Percentiles rank a stretch among this genome's conserved stretches.
Conservation (phyloP, 352 stramenopile genomes). For the Thalassiosira mediterranea region DNA sequence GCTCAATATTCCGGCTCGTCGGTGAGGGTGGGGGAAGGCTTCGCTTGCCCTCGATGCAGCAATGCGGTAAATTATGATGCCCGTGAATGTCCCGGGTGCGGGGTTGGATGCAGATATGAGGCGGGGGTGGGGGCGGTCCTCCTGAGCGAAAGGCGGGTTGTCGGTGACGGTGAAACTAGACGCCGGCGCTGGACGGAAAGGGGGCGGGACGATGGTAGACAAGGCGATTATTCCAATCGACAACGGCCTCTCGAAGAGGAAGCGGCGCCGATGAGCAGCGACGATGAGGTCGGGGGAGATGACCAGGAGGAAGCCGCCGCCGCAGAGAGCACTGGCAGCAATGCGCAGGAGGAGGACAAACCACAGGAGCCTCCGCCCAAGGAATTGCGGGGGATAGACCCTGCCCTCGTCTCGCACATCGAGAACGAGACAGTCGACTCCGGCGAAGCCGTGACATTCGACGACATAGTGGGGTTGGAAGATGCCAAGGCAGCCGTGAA, state of each 20-base stretch:
- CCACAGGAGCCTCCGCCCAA: too few species aligned
- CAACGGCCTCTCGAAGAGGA: too few species aligned
- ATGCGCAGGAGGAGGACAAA: too few species aligned
- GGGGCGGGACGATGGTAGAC: too few species aligned
- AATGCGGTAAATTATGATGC: neutral
- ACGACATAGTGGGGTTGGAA: constrained; percentile 97
- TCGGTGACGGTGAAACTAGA: neutral
- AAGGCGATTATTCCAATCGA: too few species aligned
- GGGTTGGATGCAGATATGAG: constrained; percentile 12
- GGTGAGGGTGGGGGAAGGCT: constrained; percentile 1
- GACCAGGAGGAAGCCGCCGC: neutral
- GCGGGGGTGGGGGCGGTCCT: constrained; percentile 13
- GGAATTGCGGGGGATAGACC: too few species aligned
- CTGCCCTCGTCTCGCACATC: too few species aligned
- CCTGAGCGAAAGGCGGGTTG: constrained; percentile 2
- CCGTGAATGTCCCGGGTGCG: neutral
- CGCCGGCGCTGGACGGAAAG: too few species aligned
- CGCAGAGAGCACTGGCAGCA: neutral
- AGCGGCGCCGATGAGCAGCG: neutral
- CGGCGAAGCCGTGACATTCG: constrained; percentile 92
- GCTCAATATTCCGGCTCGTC: neutral
- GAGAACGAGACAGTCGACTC: constrained; percentile 96
- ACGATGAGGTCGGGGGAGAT: neutral
- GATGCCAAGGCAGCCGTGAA: constrained; percentile 97
- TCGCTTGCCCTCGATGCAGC: constrained; percentile 9